Base-by-base conservation (phyloP, 108 stramenopile species). In the Cyclostephanos tholiformis region DNA sequence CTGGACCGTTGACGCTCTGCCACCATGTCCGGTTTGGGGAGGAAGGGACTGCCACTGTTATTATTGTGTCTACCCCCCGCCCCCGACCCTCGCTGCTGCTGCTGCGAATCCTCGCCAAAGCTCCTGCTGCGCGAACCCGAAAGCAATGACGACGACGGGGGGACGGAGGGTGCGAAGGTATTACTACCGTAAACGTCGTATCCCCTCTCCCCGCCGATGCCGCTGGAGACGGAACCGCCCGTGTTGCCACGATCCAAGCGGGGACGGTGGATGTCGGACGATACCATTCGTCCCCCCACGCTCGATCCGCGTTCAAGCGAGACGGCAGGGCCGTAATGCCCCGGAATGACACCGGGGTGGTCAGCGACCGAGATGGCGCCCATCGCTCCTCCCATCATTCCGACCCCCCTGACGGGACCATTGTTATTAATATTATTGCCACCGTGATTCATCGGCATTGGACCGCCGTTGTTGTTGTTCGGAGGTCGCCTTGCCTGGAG, bases 301-400 rank as follows among this genome's bases (percentile, higher is more conserved):
- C 17, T 59, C 17, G 44, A 17, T 22, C 20, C 56, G 8, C 56
- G 14, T 2, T 58, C 59, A 16, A 41, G 29, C 56, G 30, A 57
- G n/a, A 29, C 60, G 26, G 69, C 69, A 2, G 69, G 59, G 13
- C 59, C 69, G 57, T 58, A 58, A 59, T 70, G 69, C 11, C 59
- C 69, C 56, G 66, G 30, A 7, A 41, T 41, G 16, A 23, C 49
- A 44, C 23, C 66, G 52, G 35, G 10, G 48, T 22, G 48, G 48
- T 22, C 10, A 8, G 52, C 52, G 52, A 53, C 20, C 19, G 52
- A n/a, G 20, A 25, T 22, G 25, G 7, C 49, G 52, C 66, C 48
- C 66, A 19, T 55, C 25, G 7, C 66, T 8, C 66, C 66, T n/a
- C 66, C 66, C 39, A 41, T 41, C 41, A 41, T 41, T 7, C 41